Base-by-base conservation (phyloP, 2,329 filamentous ascomycete genomes). In the Stemphylium vesicarium region DNA sequence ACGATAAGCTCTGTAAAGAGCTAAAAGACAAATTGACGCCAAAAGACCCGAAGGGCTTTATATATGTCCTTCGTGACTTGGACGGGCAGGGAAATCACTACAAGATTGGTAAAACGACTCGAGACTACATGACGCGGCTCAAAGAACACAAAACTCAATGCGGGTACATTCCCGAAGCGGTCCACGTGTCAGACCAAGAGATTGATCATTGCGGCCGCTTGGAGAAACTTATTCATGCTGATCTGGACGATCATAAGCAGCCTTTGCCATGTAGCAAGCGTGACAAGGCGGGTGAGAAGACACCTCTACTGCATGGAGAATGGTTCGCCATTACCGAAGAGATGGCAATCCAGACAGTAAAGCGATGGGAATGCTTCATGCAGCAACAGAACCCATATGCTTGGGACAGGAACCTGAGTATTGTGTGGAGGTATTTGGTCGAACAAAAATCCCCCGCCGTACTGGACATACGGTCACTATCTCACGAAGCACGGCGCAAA, bases 321-420 rank as follows among this genome's bases (percentile, higher is more conserved):
- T 63, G 51, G 50, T 63, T 60, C 33, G 15, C 31, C 1, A 51
- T 58, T 5, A 41, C 15, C 9, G 26, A 47, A 33, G 43, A 49
- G 4, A 32, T 55, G 32, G 60, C 53, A 9, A 24, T 45, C 9
- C 2, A 37, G 13, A 60, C 56, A 5, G 53, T 52, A 4, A n/a
- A 58, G 36, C 55, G 50, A 24, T 65, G 60, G 60, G 51, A 39
- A 9, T 9, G 11, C 3, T 65, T 65, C 18, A 52, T 63, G 49
- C 31, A 40, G 2, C n/a, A 20, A 6, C 37, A 54, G 18, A 41
- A 45, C 29, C 62, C 62, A 12, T 63, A 65, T 39, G 20, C 40
- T n/a, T 56, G 39, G 32, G 31, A 32, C 1, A 32, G 53, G 7
- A 18, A 44, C 15, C 20, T 65, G 4, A 59, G 15, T 11, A 37